Conservation (phyloP, 495 filamentous ascomycete species). For the Podospora sp. region DNA sequence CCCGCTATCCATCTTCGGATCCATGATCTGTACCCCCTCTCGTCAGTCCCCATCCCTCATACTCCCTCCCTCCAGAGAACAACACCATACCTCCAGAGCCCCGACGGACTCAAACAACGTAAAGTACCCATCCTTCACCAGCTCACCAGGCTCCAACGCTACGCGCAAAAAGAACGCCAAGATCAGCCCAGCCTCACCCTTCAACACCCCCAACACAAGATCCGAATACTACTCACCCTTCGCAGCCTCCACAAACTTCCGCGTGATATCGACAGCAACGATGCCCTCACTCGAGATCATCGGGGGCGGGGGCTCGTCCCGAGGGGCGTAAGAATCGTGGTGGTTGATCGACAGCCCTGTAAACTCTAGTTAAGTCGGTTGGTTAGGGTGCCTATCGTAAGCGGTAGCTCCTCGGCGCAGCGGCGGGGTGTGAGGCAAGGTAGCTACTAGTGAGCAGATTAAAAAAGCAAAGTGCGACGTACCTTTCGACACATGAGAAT, state of each 20-base stretch:
- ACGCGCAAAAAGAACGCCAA: neutral
- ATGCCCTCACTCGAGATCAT: constrained; percentile 51
- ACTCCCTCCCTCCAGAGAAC: neutral
- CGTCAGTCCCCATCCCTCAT: neutral
- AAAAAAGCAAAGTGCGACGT: neutral
- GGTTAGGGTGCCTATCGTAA: neutral
- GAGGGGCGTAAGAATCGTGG: constrained; percentile 22
- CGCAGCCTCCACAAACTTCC: constrained; percentile 70
- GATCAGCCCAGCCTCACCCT: constrained; percentile 19
- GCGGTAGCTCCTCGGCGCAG: neutral
- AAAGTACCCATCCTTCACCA: constrained; percentile 93
- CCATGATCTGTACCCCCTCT: constrained; percentile 74
- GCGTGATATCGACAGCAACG: constrained; percentile 73
- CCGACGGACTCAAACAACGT: constrained; percentile 93
- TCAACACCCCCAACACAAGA: neutral
- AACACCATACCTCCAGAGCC: constrained; percentile 77
- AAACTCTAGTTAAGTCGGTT: constrained; percentile 22
- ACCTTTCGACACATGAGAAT: neutral
- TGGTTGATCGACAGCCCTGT: constrained; percentile 30
- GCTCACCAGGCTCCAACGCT: constrained; percentile 78
- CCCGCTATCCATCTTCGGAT: constrained; percentile 97
- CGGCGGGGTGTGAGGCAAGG: neutral
- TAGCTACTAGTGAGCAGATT: neutral
- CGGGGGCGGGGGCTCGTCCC: constrained; percentile 33
- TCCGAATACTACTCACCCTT: constrained; percentile 54